Evolutionary conservation across 2,329 filamentous ascomycete species (phyloP), one percentile per base, ranked within the genome.

Genomic region (Neobulgaria alba): DNA sequence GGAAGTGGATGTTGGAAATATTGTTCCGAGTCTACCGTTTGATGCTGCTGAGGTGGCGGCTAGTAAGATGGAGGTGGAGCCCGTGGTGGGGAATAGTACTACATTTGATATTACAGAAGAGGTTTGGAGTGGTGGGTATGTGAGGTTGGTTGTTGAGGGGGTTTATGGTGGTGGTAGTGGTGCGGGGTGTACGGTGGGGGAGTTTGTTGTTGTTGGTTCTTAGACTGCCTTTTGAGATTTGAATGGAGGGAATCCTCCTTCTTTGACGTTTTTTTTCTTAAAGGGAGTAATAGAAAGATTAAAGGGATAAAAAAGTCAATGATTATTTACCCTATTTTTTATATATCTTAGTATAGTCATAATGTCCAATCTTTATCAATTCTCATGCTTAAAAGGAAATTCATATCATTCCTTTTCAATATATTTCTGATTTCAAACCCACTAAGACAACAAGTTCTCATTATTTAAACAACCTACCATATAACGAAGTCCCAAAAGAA

Each of bases 141-240:
- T 47, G 2, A 45, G 62, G 46, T 51, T 77, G 49, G 62, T 61
- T n/a, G 63, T 76, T 12, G 52, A 54, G 38, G 72, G 72, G 1
- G 72, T 67, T 51, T 61, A 62, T 51, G 63, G 61, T 14, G 63
- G 61, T 14, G 53, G 57, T 10, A 56, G 66, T 47, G 58, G 62
- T 3, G 52, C 50, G 0, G 72, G 71, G 0, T 67, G 66, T 2
- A 73, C 67, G 29, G 71, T 76, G 2, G 71, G 69, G 12, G 72
- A 75, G 59, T 74, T 68, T 62, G 67, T 61, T 5, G 29, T 54
- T 33, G 34, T 54, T 30, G 29, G 41, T 2, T 34, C 31, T 29
- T 43, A 23, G 23, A n/a, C n/a, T n/a, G n/a, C n/a, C n/a, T n/a
- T n/a, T n/a, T n/a, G n/a, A n/a, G n/a, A n/a, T n/a, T n/a, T n/a